Base-by-base conservation (phyloP, 805 yeast genomes). In the Diddensiella transvaalensis region DNA sequence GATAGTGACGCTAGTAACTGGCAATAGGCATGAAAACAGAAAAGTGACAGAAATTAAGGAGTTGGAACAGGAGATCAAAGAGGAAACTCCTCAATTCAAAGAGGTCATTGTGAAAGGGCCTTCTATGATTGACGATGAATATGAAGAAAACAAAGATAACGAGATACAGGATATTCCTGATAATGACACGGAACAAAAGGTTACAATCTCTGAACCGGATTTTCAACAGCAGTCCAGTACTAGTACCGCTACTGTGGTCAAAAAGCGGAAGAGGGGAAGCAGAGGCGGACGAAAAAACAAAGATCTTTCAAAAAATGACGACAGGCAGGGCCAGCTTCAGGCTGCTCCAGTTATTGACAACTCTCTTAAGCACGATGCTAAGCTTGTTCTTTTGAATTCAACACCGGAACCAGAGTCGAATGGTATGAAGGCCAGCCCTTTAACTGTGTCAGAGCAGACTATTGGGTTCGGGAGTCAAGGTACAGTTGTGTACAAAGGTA, bases 391-490 rank as follows among this genome's bases (percentile, higher is more conserved):
- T 21, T 42, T 39, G 26, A 46, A 43, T 41, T 38, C 47, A 11
- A 33, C 40, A 3, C 24, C 39, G 15, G 22, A 4, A 21, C 43
- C 42, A 18, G 46, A 42, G 22, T 18, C 47, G 4, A 40, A 46
- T 26, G 56, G 49, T 17, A 19, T 44, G 18, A 49, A 39, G 32
- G 50, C 51, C n/a, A 44, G 56, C 18, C 63, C 63, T 1, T 46
- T 65, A 13, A 40, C 49, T 3, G 77, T 91, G 2, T 79, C 95
- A 0, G 85, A 85, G 53, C 79, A 76, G 23, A 76, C 89, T n/a
- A 68, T 93, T 44, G 99, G 99, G 0, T 88, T 87, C 63, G 99
- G 99, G 1, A 87, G 96, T 0, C 96, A 90, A 58, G 99, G 99
- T 22, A 93, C 99, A 0, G 88, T 91, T 23, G 99, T 93, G 1